These are phyloP conservation scores for Royoungia palumana DNA, from an alignment of 768 basidiomycete species.

Conservation along the genomic window DNA sequence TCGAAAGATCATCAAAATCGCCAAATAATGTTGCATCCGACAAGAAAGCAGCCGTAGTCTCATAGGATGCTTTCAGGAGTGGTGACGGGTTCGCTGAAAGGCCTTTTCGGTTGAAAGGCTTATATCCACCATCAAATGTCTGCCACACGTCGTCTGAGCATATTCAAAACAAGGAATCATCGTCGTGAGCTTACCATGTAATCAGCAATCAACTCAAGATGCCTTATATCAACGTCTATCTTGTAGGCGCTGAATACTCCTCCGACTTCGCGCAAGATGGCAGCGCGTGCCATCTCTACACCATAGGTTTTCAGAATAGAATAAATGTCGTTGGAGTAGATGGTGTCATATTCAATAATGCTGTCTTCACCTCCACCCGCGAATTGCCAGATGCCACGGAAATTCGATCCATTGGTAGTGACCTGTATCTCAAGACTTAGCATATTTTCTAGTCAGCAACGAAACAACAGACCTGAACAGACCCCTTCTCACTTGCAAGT, in stretches of 20 bases:
- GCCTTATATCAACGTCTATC: slow-evolving; percentile 91
- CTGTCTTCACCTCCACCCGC: slow-evolving; percentile 48
- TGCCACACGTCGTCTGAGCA: slow-evolving; percentile 29
- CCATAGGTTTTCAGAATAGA: slow-evolving; percentile 90
- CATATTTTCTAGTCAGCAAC: neutral
- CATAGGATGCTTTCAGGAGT: slow-evolving; percentile 94
- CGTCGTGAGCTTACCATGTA: slow-evolving; percentile 77
- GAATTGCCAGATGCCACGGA: slow-evolving; percentile 84
- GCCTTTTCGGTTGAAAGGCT: slow-evolving; percentile 96
- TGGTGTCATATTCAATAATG: slow-evolving; percentile 71
- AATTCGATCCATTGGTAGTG: slow-evolving; percentile 91
- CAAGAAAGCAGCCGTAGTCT: slow-evolving; percentile 91
- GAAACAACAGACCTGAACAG: slow-evolving; percentile 38
- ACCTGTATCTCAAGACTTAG: slow-evolving; percentile 43
- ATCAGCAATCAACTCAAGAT: slow-evolving; percentile 95
- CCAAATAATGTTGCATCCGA: slow-evolving; percentile 93
- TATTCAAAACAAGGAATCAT: neutral
- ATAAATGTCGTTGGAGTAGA: slow-evolving; percentile 95
- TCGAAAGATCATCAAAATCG: slow-evolving; percentile 89
- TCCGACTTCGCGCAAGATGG: slow-evolving; percentile 88
- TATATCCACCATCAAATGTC: slow-evolving; percentile 98
- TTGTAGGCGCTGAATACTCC: slow-evolving; percentile 93
- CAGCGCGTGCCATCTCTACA: slow-evolving; percentile 91
- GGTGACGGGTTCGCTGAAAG: slow-evolving; percentile 93
- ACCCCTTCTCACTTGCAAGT: slow-evolving; percentile 47